Evolutionary conservation across 768 basidiomycete genomes (phyloP), one percentile per base, ranked within the genome.

Genomic region (Boletus rubescentipes): DNA sequence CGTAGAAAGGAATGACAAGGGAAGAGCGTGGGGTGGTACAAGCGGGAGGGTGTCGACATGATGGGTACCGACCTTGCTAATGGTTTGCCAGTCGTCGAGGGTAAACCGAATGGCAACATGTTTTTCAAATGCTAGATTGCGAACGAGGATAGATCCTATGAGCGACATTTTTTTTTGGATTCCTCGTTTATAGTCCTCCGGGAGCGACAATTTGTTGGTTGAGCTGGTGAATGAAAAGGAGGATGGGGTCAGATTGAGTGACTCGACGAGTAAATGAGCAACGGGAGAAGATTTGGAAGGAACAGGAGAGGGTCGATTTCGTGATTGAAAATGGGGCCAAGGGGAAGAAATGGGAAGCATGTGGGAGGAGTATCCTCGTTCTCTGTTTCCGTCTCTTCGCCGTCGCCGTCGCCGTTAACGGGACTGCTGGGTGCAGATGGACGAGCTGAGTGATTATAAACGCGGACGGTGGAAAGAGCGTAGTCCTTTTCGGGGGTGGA

Each of bases 81-180:
- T 90, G 4, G 95, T 98, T 58, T 88, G 84, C 96, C 96, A 98
- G 44, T 89, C 85, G 69, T 98, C 96, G 43, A 96, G 76, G 2
- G 96, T 98, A 68, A 95, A 98, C 1, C 95, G 77, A 1, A 97
- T 79, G 0, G 82, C 85, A 42, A 98, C 86, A 47, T 81, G 77
- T 72, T 98, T 98, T 68, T 90, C 86, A 57, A 89, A 98, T 0
- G 89, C 76, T 48, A 97, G 60, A 68, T 98, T 98, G 60, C 86
- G 82, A 18, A 93, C 92, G 45, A 92, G 80, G 51, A 97, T 72
- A 9, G 88, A 83, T 7, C 96, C 96, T 2, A 78, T 74, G 15
- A 97, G 78, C n/a, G n/a, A n/a, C n/a, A n/a, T n/a, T n/a, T n/a
- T n/a, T n/a, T n/a, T n/a, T n/a, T n/a, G n/a, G n/a, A n/a, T n/a